Evolutionary conservation across 768 basidiomycete genomes (phyloP).

Genomic region (Hemileccinum impolitum): DNA sequence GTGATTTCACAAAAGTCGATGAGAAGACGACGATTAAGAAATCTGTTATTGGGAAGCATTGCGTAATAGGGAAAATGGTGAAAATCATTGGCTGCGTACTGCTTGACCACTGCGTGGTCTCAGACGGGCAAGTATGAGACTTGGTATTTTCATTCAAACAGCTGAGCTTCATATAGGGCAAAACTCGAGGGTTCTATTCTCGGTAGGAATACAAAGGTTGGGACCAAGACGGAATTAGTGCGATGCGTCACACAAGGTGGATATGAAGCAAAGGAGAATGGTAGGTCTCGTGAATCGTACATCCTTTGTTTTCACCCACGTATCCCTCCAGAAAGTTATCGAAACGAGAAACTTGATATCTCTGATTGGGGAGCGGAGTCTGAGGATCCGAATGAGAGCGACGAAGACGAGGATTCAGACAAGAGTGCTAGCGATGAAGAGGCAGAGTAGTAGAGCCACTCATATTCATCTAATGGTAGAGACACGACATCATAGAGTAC

Average conservation of each 20-base stretch:
- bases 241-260: slow-evolving; percentile 75
- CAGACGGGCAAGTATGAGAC: slow-evolving; percentile 61
- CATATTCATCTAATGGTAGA: neutral
- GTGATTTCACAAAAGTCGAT: slow-evolving; percentile 76
- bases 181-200: slow-evolving; percentile 77
- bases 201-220: slow-evolving; percentile 71
- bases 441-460: slow-evolving; percentile 5
- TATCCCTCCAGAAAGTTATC: slow-evolving; percentile 42
- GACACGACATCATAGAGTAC: slow-evolving; percentile 3
- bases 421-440: slow-evolving; percentile 10
- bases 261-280: slow-evolving; percentile 65
- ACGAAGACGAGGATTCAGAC: slow-evolving; percentile 15
- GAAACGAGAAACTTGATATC: slow-evolving; percentile 54
- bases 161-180: slow-evolving; percentile 43
- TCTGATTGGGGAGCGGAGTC: slow-evolving; percentile 50
- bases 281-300: slow-evolving; percentile 32
- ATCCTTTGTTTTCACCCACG: neutral
- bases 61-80: slow-evolving; percentile 79
- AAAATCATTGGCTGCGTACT: slow-evolving; percentile 80
- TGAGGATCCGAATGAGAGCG: slow-evolving; percentile 26
- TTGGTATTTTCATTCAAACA: neutral
- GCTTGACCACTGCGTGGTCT: slow-evolving; percentile 85
- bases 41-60: slow-evolving; percentile 77
- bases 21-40: slow-evolving; percentile 81
- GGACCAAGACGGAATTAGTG: slow-evolving; percentile 62